Base-by-base conservation (phyloP, 2,329 filamentous ascomycete species). In the Paraconiothyrium sp. region DNA sequence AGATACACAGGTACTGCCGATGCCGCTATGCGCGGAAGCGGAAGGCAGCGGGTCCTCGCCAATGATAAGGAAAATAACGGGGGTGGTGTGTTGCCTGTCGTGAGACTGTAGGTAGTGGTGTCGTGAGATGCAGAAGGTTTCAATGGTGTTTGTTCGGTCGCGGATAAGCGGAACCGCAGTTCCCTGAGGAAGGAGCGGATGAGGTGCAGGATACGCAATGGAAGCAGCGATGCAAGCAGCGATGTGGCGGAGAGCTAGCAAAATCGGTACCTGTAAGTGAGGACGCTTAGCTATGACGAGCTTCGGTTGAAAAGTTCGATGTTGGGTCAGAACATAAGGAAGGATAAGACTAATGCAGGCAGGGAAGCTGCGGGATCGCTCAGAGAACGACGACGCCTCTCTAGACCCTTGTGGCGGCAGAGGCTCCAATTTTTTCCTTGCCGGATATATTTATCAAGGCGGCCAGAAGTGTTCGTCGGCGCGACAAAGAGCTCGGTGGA, bases 391-490 rank as follows among this genome's bases (percentile, higher is more conserved):
- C 54, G n/a, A 30, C 24, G 37, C 35, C 11, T 34, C 41, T 13
- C 48, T 55, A 62, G 52, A 37, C 54, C 43, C 46, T 57, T 51
- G 61, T 62, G 63, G 66, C 59, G 63, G 44, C 54, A 57, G 41
- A 39, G 48, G 55, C 52, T 50, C 57, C 60, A 54, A 57, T 54
- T 57, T 49, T 55, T 55, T 71, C 67, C 67, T 63, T 59, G 63
- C 61, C 62, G 60, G 41, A 62, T 48, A 55, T 32, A 58, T 30
- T 63, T 58, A 58, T 54, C 57, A 61, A 62, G 54, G 59, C 41
- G 73, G 71, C 74, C 71, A 77, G 74, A 77, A 73, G 61, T 64
- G 61, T 68, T 67, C 67, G 67, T 69, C 67, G 68, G 68, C 67
- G 66, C 60, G 59, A 69, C 66, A 72, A 70, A 72, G 64, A 57